Evolutionary conservation across 2,329 filamentous ascomycete species (phyloP), one percentile per base, ranked within the genome.

Genomic region (Didymella pinodella): DNA sequence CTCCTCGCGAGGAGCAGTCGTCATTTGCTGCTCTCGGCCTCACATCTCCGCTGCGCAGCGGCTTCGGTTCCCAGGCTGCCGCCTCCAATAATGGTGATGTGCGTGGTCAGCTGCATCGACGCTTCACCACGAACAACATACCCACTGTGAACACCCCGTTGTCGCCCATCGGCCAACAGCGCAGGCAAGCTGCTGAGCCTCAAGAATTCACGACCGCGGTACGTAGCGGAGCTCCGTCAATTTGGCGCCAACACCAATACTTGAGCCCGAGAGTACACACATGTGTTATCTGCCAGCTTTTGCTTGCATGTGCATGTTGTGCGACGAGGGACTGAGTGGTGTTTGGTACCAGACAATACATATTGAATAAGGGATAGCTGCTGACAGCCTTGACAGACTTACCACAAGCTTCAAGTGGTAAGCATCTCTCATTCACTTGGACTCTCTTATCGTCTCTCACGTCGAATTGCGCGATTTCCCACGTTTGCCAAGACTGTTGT

Each of bases 91-190:
- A 85, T 64, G 85, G 87, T 77, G 92, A 96, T 74, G 85, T 86
- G 66, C 88, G 93, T 78, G 86, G 87, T 64, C 88, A 88, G 69
- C 84, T 98, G 75, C 92, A 93, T 79, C 89, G 94, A 73, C 90
- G 94, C 75, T 98, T 98, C 80, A 98, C 94, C 64, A 95, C 93
- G 57, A 96, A 83, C 71, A 97, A 80, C 88, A 91, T 80, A 85
- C 92, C 79, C 85, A 93, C 84, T 82, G 61, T 94, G 79, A 90
- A 90, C 77, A 92, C 90, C 75, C 85, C 86, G 62, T 80, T 93
- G 74, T 83, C 81, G 50, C 81, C 84, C 58, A 83, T 83, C 72
- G 85, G 83, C 46, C 84, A 86, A 74, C 81, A 84, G 69, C 76
- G 83, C 52, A 76, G 80, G 59, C 83, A 84, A 72, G 77, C 82